Base-by-base conservation (phyloP, 306 rosid species). In the Castanea crenata region DNA sequence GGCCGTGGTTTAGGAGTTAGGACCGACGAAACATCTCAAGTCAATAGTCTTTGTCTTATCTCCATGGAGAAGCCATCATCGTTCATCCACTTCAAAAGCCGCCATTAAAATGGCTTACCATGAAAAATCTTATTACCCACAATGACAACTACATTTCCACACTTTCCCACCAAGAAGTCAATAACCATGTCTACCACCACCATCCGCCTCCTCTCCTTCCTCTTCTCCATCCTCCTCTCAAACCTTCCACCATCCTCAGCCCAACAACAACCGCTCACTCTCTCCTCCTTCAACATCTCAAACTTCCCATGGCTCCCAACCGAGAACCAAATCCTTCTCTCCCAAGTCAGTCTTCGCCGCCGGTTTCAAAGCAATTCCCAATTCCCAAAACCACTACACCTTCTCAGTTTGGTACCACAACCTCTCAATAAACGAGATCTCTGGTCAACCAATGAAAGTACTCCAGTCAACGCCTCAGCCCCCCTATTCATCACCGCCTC, bases 391-490 rank as follows among this genome's bases (percentile, higher is more conserved):
- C 41, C 83, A 38, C 78, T 90, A 70, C 89, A 79, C 64, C 31
- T 92, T 92, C 92, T 90, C 95, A 12, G 55, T 92, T 63, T 89
- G 92, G 91, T 90, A 74, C 84, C 10, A 56, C 32, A 73, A 82
- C 21, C 27, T 83, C 59, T 82, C 91, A 18, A 10, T 1, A 3
- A 11, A 76, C 51, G 55, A 80, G 41, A 51, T 89, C 21, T 92
- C 0, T 92, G 95, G 97, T 81, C 82, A 12, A 56, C 82, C 52
- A 62, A 75, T 20, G 15, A 62, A 1, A 31, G 5, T 0, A n/a
- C 69, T 4, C 76, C 59, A 3, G 58, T 87, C 16, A 67, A 44
- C 74, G 2, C 12, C 19, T 41, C 82, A n/a, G 89, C 68, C 16
- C 16, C 84, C 1, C 86, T 92, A 19, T 32, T 23, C 5, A 75